Evolutionary conservation across 768 basidiomycete genomes (phyloP).

Genomic region (Leucocoprinus leucothites): DNA sequence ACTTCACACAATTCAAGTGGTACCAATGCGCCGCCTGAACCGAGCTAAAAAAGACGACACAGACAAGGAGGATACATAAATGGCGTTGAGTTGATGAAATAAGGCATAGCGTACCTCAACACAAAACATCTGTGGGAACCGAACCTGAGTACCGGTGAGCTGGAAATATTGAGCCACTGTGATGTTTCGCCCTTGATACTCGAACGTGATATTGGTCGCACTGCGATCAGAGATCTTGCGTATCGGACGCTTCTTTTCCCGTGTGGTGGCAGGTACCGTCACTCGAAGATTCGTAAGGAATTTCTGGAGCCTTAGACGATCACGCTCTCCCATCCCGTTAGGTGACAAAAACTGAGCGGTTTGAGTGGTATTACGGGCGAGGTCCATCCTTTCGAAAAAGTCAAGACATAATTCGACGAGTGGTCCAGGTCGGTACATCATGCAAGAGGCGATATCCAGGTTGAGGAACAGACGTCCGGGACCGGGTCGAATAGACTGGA

Average conservation of each 20-base stretch:
- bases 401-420: constrained; percentile 59
- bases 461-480: constrained; percentile 66
- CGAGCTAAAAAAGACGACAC: constrained; percentile 40
- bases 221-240: constrained; percentile 49
- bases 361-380: constrained; percentile 10
- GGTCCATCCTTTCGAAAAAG: constrained; percentile 30
- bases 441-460: constrained; percentile 73
- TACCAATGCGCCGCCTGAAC: constrained; percentile 50
- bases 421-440: constrained; percentile 68
- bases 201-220: constrained; percentile 48
- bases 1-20: constrained; percentile 70
- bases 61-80: neutral
- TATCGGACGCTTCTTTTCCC: constrained; percentile 42
- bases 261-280: constrained; percentile 21
- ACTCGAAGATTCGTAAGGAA: constrained; percentile 37
- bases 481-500: constrained; percentile 73
- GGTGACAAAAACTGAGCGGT: constrained; percentile 33
- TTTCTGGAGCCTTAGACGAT: constrained; percentile 36
- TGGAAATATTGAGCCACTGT: constrained; percentile 41
- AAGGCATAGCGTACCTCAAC: constrained; percentile 41
- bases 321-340: constrained; percentile 43
- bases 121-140: constrained; percentile 50
- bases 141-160: constrained; percentile 27
- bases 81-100: neutral
- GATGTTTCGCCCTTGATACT: constrained; percentile 38